Percentiles rank a stretch among this genome's conserved stretches.
These are phyloP conservation scores for Salix exigua DNA, from an alignment of 345 rosid species.

Conservation along the genomic window DNA sequence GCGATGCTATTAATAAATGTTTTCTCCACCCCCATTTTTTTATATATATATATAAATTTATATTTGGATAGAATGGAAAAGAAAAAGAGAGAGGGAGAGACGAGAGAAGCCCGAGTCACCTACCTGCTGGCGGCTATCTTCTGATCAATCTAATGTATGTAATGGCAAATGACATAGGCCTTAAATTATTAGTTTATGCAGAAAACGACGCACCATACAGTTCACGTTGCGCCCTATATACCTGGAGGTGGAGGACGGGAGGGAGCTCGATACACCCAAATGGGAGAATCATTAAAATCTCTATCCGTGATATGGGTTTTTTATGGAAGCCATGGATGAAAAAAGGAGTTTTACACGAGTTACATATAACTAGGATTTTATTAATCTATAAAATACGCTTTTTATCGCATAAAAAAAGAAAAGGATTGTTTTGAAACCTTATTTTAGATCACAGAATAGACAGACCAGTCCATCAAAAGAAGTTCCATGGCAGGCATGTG, in stretches of 20 bases:
- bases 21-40: background rate
- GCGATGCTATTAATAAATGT: background rate
- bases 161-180: background rate
- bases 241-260: background rate
- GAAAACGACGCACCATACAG: background rate
- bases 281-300: background rate
- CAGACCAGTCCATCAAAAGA: slow-evolving; percentile 25
- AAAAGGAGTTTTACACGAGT: no score
- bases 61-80: background rate
- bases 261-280: background rate
- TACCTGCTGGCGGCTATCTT: background rate
- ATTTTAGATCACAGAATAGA: background rate
- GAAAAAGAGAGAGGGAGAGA: no score
- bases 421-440: background rate
- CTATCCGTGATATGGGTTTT: background rate
- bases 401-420: background rate
- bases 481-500: slow-evolving; percentile 33
- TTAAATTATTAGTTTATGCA: background rate
- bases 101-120: background rate
- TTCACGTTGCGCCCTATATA: background rate
- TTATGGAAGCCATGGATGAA: background rate
- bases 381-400: no score
- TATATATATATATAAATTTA: background rate
- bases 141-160: background rate
- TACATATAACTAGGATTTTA: no score